Evolutionary conservation across 1,139 yeast species (phyloP).

Genomic region (Yamadazyma dendronema): DNA sequence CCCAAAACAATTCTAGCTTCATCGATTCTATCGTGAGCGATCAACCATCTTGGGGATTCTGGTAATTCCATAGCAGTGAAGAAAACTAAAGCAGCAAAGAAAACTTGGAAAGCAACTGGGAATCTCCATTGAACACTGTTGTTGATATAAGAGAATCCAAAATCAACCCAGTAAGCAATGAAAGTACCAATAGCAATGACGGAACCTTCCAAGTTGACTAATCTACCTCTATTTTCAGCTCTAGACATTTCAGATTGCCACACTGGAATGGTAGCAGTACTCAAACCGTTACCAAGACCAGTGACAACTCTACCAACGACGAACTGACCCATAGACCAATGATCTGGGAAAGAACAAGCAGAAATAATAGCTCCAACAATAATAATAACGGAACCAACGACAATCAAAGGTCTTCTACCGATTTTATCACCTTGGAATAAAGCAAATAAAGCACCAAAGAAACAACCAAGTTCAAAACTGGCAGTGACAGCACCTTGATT

Average conservation of each 20-base stretch:
- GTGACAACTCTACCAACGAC: conserved; percentile 72
- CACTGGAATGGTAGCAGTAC: conserved; percentile 77
- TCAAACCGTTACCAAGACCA: conserved; percentile 79
- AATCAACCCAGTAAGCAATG: conserved; percentile 76
- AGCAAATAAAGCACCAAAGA: conserved; percentile 69
- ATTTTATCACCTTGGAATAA: conserved; percentile 58
- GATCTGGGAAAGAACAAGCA: conserved; percentile 50
- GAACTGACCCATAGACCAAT: conserved; percentile 60
- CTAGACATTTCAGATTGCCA: conserved; percentile 80
- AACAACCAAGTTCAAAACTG: conserved; percentile 74
- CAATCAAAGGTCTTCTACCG: conserved; percentile 68
- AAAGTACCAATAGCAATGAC: conserved; percentile 70
- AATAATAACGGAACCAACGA: conserved; percentile 57
- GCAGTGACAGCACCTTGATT: conserved; percentile 71
- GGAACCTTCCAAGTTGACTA: conserved; percentile 70
- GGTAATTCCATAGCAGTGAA: conserved; percentile 45
- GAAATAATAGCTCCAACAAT: conserved; percentile 66
- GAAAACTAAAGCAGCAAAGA: conserved; percentile 38
- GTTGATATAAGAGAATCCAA: conserved; percentile 60
- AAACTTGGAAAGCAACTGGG: conserved; percentile 46
- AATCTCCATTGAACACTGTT: conserved; percentile 44
- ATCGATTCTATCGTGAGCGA: conserved; percentile 49
- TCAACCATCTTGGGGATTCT: conserved; percentile 76
- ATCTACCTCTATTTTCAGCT: conserved; percentile 68
- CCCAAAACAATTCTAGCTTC: conserved; percentile 48